Evolutionary conservation across 768 basidiomycete species (phyloP).

Genomic region (Xerocomus brunneocitrinus): DNA sequence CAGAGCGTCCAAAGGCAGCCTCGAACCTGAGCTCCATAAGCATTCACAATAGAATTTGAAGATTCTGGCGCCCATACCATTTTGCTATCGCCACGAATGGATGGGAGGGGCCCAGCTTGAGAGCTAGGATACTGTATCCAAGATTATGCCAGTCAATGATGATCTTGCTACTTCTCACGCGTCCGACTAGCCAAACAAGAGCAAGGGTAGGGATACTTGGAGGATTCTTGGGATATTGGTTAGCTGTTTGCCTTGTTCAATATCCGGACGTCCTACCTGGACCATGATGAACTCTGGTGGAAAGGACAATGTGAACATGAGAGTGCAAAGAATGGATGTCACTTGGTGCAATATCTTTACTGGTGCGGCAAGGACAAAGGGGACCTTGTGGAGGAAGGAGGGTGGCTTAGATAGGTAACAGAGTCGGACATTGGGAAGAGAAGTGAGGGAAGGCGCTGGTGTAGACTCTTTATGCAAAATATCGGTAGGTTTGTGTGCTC

Average conservation of each 20-base stretch:
- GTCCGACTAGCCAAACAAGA: constrained; percentile 70
- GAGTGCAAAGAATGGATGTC: constrained; percentile 52
- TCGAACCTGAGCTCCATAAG: constrained; percentile 64
- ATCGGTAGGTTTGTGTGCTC: neutral
- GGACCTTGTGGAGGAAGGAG: constrained; percentile 43
- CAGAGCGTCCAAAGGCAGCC: constrained; percentile 65
- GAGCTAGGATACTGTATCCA: constrained; percentile 86
- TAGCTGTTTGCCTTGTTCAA: neutral
- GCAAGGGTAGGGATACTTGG: constrained; percentile 93
- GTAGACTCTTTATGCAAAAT: constrained; percentile 53
- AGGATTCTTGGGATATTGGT: constrained; percentile 64
- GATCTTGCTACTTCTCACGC: constrained; percentile 70
- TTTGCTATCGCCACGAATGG: constrained; percentile 68
- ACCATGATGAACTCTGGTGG: constrained; percentile 84
- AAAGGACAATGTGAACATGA: constrained; percentile 55
- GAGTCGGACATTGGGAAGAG: constrained; percentile 59
- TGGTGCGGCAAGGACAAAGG: constrained; percentile 72
- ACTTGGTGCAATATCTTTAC: constrained; percentile 76
- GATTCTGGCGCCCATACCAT: constrained; percentile 43
- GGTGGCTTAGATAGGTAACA: constrained; percentile 68
- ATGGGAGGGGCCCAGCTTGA: constrained; percentile 70
- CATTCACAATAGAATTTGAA: neutral
- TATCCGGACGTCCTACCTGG: constrained; percentile 53
- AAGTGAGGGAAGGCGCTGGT: constrained; percentile 68
- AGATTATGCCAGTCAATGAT: constrained; percentile 99